Conservation (phyloP, 129 eudicot species). For the Centrapalus pauciflorus region DNA sequence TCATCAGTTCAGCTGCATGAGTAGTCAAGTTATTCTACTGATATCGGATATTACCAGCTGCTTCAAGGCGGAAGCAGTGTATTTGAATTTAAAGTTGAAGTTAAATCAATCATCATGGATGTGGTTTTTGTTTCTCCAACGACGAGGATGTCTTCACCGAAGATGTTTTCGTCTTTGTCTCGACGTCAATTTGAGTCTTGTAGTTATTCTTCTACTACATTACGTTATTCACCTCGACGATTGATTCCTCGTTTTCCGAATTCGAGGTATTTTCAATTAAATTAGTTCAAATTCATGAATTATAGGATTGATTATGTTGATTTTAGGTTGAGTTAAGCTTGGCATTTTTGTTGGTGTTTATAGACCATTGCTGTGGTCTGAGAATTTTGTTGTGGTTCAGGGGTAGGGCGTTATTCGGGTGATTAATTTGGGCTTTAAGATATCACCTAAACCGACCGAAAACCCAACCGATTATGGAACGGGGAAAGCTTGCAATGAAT, state of each 20-base stretch:
- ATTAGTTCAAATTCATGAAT: neutral
- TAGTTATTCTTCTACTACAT: neutral
- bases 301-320: neutral
- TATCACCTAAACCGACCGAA: too few species aligned
- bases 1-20: constrained; percentile 43
- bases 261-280: constrained; percentile 32
- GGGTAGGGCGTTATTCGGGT: too few species aligned
- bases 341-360: neutral
- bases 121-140: constrained; percentile 34
- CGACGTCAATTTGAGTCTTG: neutral
- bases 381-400: neutral
- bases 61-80: constrained; percentile 33
- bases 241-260: constrained; percentile 17
- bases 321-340: neutral
- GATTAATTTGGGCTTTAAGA: too few species aligned
- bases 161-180: constrained; percentile 19
- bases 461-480: too few species aligned
- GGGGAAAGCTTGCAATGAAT: too few species aligned
- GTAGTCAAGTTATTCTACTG: constrained; percentile 30
- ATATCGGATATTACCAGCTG: constrained; percentile 12
- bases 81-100: constrained; percentile 19
- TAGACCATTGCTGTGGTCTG: neutral
- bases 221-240: constrained; percentile 32
- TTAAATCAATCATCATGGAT: constrained; percentile 45
- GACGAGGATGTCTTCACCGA: constrained; percentile 23